Evolutionary conservation across 2,329 filamentous ascomycete genomes (phyloP), one percentile per base, ranked within the genome.

Genomic region (Coniella lustricola): DNA sequence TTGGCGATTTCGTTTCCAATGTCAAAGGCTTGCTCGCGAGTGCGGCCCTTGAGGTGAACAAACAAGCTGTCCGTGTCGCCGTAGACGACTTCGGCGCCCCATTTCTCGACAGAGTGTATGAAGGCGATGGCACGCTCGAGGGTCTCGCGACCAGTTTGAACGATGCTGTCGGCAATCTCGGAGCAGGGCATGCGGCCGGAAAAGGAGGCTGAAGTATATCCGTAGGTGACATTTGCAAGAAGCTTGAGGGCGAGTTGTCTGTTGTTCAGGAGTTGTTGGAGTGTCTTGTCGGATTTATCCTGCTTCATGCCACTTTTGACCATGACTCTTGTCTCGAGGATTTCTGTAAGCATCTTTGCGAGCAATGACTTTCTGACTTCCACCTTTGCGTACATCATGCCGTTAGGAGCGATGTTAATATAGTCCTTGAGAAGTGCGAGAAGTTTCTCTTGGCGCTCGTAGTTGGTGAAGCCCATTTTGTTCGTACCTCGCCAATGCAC

Each of bases 201-300:
- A 65, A 96, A 98, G 0, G 89, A 94, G 0, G 93, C 93, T 3
- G 93, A 97, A 0, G 93, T 93, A 67, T 98, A 98, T 10, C 93
- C 93, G 60, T 98, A 98, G 0, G 93, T 98, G 56, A 98, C 93
- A 59, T 98, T 98, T n/a, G 93, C 93, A 34, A 98, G 87, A 7
- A 98, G 75, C 63, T 98, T 98, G 21, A 98, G 76, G 0, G 93
- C 93, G 3, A 98, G 73, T 59, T 98, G 93, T 60, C 93, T 77
- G 64, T 96, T 95, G 69, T 98, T 94, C 16, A 97, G 73, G 12
- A 97, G 76, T 53, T 86, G 84, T 59, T 97, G 91, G 14, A 97
- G 68, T 0, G 80, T 79, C 63, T 82, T 90, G 68, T 97, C 90
- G 49, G 91, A 84, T 63, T 90, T 93, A 66, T 95, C 89, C 51